Percentiles rank a stretch among this genome's conserved stretches.
These are phyloP conservation scores for Pseudogymnoascus pannorum DNA, from an alignment of 2,329 filamentous ascomycete species.

Conservation along the genomic window DNA sequence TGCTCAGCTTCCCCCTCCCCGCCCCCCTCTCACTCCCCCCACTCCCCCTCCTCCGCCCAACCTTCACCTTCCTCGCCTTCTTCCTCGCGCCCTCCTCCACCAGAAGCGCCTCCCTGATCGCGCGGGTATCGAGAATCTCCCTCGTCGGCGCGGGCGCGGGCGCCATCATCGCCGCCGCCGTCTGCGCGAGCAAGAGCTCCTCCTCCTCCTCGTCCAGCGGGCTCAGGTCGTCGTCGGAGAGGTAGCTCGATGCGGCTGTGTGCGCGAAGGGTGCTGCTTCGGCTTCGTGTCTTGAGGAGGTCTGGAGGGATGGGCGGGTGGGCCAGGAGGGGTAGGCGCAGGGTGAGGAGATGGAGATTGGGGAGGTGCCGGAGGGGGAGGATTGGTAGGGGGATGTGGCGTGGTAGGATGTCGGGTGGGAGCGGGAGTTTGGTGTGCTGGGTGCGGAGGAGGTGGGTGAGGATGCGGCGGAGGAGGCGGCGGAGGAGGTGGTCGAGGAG, in stretches of 20 bases:
- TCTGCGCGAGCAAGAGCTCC: not conserved
- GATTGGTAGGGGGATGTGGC: not conserved
- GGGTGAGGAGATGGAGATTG: not conserved
- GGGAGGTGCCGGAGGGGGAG: not conserved
- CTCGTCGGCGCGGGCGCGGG: too few relatives aligned
- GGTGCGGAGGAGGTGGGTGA: not conserved
- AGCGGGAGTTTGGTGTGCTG: not conserved
- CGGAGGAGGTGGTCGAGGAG: not conserved
- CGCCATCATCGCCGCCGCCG: too few relatives aligned
- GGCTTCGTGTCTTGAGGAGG: too few relatives aligned
- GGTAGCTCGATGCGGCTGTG: not conserved
- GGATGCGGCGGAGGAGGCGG: not conserved
- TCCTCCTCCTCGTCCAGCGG: not conserved
- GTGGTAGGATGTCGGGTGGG: conserved; percentile 4
- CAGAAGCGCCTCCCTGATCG: not conserved
- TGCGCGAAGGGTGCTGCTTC: not conserved
- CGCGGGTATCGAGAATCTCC: not conserved
- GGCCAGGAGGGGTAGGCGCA: conserved; percentile 7
- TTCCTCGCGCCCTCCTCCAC: not conserved
- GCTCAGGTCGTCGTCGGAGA: not conserved
- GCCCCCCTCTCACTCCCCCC: not conserved
- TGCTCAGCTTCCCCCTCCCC: not conserved
- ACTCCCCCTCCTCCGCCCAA: not conserved
- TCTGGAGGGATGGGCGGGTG: not conserved
- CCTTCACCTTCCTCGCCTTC: not conserved